These are phyloP conservation scores for Mycena epipterygia DNA, from an alignment of 768 basidiomycete genomes.

Conservation along the genomic window DNA sequence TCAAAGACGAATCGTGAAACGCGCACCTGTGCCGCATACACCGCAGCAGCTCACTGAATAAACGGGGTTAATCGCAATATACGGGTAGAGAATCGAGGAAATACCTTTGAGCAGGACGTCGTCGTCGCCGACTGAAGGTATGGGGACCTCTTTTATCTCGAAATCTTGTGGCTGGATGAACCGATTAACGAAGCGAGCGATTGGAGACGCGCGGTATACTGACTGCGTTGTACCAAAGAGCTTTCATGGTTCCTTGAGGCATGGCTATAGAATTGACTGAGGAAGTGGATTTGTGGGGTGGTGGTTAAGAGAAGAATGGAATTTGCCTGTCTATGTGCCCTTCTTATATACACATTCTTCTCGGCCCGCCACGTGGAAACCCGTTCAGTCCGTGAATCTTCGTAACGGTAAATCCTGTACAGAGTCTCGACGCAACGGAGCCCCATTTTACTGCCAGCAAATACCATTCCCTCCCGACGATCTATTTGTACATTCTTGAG, in stretches of 20 bases:
- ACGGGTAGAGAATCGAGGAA: background rate
- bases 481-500: too few species aligned
- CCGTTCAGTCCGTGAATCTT: background rate
- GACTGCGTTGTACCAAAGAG: conserved; percentile 80
- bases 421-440: background rate
- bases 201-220: conserved; percentile 23
- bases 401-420: background rate
- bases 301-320: background rate
- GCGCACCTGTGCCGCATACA: conserved; percentile 42
- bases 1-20: background rate
- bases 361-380: background rate
- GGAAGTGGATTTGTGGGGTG: background rate
- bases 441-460: background rate
- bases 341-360: conserved; percentile 17
- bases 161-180: conserved; percentile 72
- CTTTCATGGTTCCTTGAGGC: conserved; percentile 79
- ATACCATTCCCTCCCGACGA: background rate
- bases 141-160: conserved; percentile 74
- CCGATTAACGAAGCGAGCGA: conserved; percentile 30
- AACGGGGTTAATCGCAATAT: conserved; percentile 22
- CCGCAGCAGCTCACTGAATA: conserved; percentile 58
- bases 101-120: conserved; percentile 84
- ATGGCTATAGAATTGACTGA: conserved; percentile 45
- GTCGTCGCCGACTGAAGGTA: conserved; percentile 74
- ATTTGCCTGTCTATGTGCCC: background rate